phyloP scores from a whole-genome alignment of 2,329 filamentous ascomycete species.

The Aspergillus novoparasiticus region DNA sequence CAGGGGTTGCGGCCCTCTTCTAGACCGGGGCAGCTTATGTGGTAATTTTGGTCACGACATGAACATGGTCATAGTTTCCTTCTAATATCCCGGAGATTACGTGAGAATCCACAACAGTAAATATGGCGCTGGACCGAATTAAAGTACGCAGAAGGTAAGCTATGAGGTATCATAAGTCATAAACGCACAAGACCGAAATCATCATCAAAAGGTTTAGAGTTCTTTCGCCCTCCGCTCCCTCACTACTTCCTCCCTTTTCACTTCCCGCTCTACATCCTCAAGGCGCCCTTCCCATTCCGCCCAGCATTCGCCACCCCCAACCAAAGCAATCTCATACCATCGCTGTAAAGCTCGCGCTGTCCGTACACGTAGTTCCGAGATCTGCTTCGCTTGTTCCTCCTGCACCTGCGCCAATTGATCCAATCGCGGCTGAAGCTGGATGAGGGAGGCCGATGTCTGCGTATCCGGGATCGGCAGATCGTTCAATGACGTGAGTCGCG shows the following conservation, averaged over 20 bases:
- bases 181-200: slow-evolving; percentile 1
- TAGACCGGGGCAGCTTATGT: not conserved
- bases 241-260: slow-evolving; percentile 65
- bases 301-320: slow-evolving; percentile 69
- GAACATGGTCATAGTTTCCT: not conserved
- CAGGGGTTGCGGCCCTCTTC: not conserved
- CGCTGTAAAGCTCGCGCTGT: slow-evolving; percentile 57
- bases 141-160: slow-evolving; percentile 1
- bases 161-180: slow-evolving; percentile 15
- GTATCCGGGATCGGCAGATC: slow-evolving; percentile 50
- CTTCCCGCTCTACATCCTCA: slow-evolving; percentile 64
- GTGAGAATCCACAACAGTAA: not conserved
- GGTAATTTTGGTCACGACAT: not conserved
- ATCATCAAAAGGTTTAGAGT: slow-evolving; percentile 19
- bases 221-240: slow-evolving; percentile 57
- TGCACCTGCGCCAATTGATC: slow-evolving; percentile 40
- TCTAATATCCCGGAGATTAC: not conserved
- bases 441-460: slow-evolving; percentile 42
- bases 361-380: slow-evolving; percentile 45
- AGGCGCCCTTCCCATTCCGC: slow-evolving; percentile 71
- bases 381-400: slow-evolving; percentile 40
- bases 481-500: slow-evolving; percentile 50
- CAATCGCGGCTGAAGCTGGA: slow-evolving; percentile 47
- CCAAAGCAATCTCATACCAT: slow-evolving; percentile 75
- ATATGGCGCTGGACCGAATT: not conserved